phyloP scores from a whole-genome alignment of 805 yeast genomes.

The Yamadazyma nakazawae region DNA sequence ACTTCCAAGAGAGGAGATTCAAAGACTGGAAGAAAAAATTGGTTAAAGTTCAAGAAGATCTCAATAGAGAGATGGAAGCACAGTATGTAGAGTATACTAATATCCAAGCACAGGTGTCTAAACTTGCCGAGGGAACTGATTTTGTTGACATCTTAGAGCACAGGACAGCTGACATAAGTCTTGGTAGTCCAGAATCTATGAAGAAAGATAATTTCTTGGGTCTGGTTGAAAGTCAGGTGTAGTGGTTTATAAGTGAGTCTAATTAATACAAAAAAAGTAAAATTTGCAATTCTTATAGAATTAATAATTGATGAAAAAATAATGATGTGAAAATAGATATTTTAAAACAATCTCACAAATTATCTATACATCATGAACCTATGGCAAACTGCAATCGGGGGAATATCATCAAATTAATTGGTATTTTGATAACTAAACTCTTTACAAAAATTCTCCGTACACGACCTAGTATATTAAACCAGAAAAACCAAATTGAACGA shows the following conservation, averaged over 20 bases:
- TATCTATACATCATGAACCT: not conserved
- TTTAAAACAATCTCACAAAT: not conserved
- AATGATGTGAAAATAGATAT: too few relatives aligned
- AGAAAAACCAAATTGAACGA: slow-evolving; percentile 1
- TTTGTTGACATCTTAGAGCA: not conserved
- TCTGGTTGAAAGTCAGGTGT: not conserved
- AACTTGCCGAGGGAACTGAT: slow-evolving; percentile 7
- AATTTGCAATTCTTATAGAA: not conserved
- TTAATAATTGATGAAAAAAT: too few relatives aligned
- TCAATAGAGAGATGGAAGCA: slow-evolving; percentile 52
- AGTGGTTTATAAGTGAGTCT: not conserved
- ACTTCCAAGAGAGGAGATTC: slow-evolving; percentile 51
- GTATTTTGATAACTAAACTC: not conserved
- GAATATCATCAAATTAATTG: too few relatives aligned
- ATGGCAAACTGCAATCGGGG: too few relatives aligned
- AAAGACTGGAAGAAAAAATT: slow-evolving; percentile 60
- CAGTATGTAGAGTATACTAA: slow-evolving; percentile 20
- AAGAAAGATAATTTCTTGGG: not conserved
- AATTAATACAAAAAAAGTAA: not conserved
- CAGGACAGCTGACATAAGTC: not conserved
- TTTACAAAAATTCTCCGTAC: not conserved
- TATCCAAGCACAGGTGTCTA: slow-evolving; percentile 27
- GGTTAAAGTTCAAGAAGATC: slow-evolving; percentile 50
- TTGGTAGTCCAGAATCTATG: not conserved
- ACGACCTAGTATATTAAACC: not conserved